phyloP scores from a whole-genome alignment of 2,329 filamentous ascomycete species.

The Septoria linicola region DNA sequence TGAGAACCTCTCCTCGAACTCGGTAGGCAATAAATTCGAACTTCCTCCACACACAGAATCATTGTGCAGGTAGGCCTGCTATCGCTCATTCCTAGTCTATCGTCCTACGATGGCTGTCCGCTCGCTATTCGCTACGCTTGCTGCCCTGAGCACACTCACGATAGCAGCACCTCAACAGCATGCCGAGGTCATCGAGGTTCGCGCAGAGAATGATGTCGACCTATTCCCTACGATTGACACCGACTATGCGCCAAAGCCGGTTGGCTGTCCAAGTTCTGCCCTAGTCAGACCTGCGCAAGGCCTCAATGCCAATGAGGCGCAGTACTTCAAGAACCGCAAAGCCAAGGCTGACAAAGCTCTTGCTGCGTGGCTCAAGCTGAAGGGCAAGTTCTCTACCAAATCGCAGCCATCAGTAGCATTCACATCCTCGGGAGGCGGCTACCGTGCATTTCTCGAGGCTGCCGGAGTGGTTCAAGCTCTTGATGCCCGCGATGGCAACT shows the following conservation, averaged over 20 bases:
- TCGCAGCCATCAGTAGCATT: conserved; percentile 46
- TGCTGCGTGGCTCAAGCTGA: conserved; percentile 42
- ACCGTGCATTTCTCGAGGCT: conserved; percentile 42
- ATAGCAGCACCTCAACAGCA: conserved; percentile 12
- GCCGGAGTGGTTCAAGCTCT: conserved; percentile 47
- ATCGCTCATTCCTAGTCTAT: neutral
- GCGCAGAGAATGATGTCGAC: neutral
- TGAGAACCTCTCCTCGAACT: neutral
- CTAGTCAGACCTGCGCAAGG: conserved; percentile 41
- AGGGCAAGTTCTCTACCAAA: conserved; percentile 38
- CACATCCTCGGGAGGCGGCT: conserved; percentile 46
- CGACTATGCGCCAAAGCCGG: conserved; percentile 36
- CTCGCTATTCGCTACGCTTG: conserved; percentile 8
- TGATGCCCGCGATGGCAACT: conserved; percentile 45
- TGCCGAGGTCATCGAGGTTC: conserved; percentile 7
- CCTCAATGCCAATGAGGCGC: conserved; percentile 41
- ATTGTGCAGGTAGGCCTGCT: too few species aligned
- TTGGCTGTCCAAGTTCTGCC: conserved; percentile 41
- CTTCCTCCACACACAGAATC: too few species aligned
- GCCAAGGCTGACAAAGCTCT: conserved; percentile 42
- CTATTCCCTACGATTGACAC: conserved; percentile 9
- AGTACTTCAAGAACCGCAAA: conserved; percentile 43
- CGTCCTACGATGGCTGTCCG: conserved; percentile 10
- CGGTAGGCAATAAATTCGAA: too few species aligned
- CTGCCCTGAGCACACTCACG: conserved; percentile 3